A percentile compares a stretch with the other conserved stretches of the same genome.
Evolutionary conservation across 257 asterid species (phyloP).

Genomic region (Penstemon eatonii): DNA sequence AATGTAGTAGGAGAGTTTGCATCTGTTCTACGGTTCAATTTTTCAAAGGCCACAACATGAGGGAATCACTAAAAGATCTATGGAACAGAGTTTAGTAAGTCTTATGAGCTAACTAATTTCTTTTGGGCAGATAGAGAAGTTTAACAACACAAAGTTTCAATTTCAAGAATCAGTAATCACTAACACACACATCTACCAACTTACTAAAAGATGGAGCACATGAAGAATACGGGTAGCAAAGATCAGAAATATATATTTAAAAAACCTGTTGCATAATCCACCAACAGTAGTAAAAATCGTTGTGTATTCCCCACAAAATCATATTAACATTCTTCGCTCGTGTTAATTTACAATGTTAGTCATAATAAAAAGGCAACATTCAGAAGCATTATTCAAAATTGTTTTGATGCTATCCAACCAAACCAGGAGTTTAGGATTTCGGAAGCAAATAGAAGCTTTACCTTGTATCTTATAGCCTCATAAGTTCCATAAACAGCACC

Average conservation of each 20-base stretch:
- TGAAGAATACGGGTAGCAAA: not conserved
- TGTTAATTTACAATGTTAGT: not conserved
- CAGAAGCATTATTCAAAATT: not conserved
- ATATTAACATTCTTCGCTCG: not conserved
- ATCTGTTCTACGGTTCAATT: too few relatives aligned
- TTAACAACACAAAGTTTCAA: not conserved
- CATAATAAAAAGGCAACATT: conserved; percentile 12
- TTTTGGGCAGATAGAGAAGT: too few relatives aligned
- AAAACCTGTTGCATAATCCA: not conserved
- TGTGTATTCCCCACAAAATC: not conserved
- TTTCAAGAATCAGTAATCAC: not conserved
- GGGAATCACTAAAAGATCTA: not conserved
- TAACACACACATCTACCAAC: not conserved
- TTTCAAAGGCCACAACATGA: not conserved
- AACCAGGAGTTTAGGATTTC: not conserved
- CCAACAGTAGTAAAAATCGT: not conserved
- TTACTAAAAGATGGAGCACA: not conserved
- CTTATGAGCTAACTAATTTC: too few relatives aligned
- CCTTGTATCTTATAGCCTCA: conserved; percentile 45
- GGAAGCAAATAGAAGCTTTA: conserved; percentile 6
- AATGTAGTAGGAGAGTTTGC: too few relatives aligned
- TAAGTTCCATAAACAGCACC: conserved; percentile 47
- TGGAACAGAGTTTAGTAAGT: too few relatives aligned
- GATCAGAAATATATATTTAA: not conserved
- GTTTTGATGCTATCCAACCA: not conserved